Percentiles rank a stretch among this genome's conserved stretches.
Evolutionary conservation across 768 basidiomycete genomes (phyloP).

Genomic region (Leucosporidium yakuticum): DNA sequence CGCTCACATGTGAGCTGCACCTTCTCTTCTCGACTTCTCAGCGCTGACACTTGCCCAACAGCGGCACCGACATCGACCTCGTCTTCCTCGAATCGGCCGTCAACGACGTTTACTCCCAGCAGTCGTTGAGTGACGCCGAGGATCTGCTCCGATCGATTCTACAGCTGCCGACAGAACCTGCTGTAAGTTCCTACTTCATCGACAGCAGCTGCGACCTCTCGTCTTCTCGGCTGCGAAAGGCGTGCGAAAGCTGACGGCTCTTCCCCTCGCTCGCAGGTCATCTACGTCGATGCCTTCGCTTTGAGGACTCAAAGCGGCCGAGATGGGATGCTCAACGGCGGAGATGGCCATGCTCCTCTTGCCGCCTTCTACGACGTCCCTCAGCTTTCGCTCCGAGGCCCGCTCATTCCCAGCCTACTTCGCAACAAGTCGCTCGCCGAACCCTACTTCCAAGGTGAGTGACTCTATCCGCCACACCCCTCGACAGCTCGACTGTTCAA

Average conservation of each 20-base stretch:
- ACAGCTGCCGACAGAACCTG: background rate
- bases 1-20: background rate
- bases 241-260: background rate
- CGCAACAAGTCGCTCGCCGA: background rate
- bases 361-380: conserved; percentile 6
- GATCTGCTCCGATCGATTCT: conserved; percentile 6
- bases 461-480: too few relatives aligned
- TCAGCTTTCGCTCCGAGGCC: background rate
- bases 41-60: background rate
- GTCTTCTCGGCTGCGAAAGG: background rate
- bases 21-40: rapidly evolving
- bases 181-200: background rate
- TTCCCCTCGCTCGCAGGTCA: background rate
- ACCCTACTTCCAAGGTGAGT: conserved; percentile 1
- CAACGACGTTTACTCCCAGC: conserved; percentile 6
- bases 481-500: too few relatives aligned
- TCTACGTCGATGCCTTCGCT: conserved; percentile 5
- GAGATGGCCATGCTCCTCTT: background rate
- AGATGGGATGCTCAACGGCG: conserved; percentile 1
- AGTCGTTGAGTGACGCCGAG: background rate
- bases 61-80: conserved; percentile 10
- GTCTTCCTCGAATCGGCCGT: conserved; percentile 11
- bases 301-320: background rate
- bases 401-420: conserved; percentile 5
- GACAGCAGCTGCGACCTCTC: background rate